Evolutionary conservation across 257 asterid species (phyloP).

Genomic region (Solanum ossicruentum): DNA sequence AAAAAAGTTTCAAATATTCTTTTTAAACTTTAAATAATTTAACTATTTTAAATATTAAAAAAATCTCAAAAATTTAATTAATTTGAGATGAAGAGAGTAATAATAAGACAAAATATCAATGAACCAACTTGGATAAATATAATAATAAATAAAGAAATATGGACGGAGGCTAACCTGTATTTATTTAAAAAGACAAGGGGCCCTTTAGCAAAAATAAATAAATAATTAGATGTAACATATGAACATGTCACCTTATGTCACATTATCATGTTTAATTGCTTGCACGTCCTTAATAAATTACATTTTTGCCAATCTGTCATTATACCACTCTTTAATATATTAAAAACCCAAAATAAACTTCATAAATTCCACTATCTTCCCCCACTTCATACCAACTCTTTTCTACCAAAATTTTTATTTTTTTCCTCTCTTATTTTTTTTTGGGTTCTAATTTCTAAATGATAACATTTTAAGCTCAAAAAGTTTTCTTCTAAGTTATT

Average conservation of each 20-base stretch:
- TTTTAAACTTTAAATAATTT: too few relatives aligned
- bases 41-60: too few relatives aligned
- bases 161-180: neutral
- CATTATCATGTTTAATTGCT: slow-evolving; percentile 36
- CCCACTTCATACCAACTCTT: slow-evolving; percentile 22
- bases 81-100: too few relatives aligned
- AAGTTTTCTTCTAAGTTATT: neutral
- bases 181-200: slow-evolving; percentile 2
- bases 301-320: slow-evolving; percentile 56
- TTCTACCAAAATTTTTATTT: neutral
- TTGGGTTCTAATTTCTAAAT: neutral
- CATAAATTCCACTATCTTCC: slow-evolving; percentile 25
- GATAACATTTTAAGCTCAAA: neutral
- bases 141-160: neutral
- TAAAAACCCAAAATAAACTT: slow-evolving; percentile 15
- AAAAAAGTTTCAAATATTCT: too few relatives aligned
- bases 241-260: slow-evolving; percentile 13
- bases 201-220: slow-evolving; percentile 1
- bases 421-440: neutral
- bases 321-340: slow-evolving; percentile 22
- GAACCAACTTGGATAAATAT: slow-evolving; percentile 1
- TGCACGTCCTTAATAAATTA: slow-evolving; percentile 63
- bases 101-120: slow-evolving; percentile 15
- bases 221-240: neutral
- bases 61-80: too few relatives aligned